Base-by-base conservation (phyloP, 805 yeast genomes). In the Wickerhamiella australiensis region DNA sequence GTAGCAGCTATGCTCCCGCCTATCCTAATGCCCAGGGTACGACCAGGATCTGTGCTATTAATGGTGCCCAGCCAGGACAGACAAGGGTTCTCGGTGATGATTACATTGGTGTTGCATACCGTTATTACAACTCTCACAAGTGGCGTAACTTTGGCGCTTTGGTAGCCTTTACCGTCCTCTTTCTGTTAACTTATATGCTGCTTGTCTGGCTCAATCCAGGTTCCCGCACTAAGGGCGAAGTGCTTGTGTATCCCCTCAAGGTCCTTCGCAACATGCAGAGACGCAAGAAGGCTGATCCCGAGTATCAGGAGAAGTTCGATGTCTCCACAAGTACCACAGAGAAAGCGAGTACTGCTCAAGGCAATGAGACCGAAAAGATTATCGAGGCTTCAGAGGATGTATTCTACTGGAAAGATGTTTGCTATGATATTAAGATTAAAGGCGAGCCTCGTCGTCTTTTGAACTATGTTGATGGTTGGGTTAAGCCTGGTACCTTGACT, bases 61-160 rank as follows among this genome's bases (percentile, higher is more conserved):
- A 73, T 26, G 87, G 90, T 36, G 68, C 88, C 11, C 56, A 57
- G 2, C 67, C 79, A 1, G 92, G 94, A 38, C 59, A 62, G 20
- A 51, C 59, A 12, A 55, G 54, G 46, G 84, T 85, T 43, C 58
- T 63, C 27, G 95, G 94, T 56, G 76, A 78, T 54, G 64, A 62
- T 31, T 85, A 81, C 59, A 55, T 85, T 50, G 53, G 54, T 4
- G 57, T 57, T 2, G 61, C 78, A 7, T 85, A 64, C 63, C 60
- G 64, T 38, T 85, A 80, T 68, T 60, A 60, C 18, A 77, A 72
- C 58, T 54, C 64, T 18, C 85, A 85, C 63, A 72, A 75, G 46
- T 85, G 95, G 95, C 78, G 94, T 68, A 82, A 85, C 62, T 71
- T 81, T 51, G 95, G 87, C 59, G 76, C 81, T 52, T 52, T 75